Percentiles rank a stretch among this genome's conserved stretches.
Conservation (phyloP, 805 yeast species). For the Saturnispora ahearnii region DNA sequence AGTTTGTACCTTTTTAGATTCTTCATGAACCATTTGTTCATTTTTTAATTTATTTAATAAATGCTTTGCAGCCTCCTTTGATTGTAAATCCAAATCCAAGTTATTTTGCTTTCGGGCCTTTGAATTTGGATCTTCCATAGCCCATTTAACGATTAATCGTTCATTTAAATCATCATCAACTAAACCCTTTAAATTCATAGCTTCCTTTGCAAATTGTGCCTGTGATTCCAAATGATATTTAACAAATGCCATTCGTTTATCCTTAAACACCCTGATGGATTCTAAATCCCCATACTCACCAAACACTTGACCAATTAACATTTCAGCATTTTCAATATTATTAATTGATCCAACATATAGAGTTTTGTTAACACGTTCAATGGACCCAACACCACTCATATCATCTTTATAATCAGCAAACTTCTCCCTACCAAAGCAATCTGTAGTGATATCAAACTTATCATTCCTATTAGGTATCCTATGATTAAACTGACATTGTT, state of each 20-base stretch:
- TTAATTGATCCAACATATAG: slow-evolving; percentile 47
- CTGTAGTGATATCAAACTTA: slow-evolving; percentile 51
- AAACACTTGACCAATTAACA: slow-evolving; percentile 41
- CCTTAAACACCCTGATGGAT: slow-evolving; percentile 40
- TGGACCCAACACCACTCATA: slow-evolving; percentile 89
- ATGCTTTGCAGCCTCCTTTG: slow-evolving; percentile 39
- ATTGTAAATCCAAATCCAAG: slow-evolving; percentile 26
- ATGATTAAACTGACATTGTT: slow-evolving; percentile 68
- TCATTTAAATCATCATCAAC: slow-evolving; percentile 37
- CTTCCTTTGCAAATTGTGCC: slow-evolving; percentile 95
- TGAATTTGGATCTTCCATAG: slow-evolving; percentile 40
- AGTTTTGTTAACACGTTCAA: slow-evolving; percentile 60
- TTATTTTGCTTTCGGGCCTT: slow-evolving; percentile 18
- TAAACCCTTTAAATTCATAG: slow-evolving; percentile 46
- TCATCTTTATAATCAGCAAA: slow-evolving; percentile 78
- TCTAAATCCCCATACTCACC: slow-evolving; percentile 70
- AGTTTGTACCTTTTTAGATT: not conserved
- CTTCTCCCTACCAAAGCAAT: slow-evolving; percentile 90
- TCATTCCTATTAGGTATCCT: slow-evolving; percentile 62
- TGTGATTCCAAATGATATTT: slow-evolving; percentile 56
- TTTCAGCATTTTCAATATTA: slow-evolving; percentile 28
- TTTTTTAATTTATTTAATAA: slow-evolving; percentile 28
- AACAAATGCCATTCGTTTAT: slow-evolving; percentile 67
- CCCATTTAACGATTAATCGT: slow-evolving; percentile 72
- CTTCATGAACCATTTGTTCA: not conserved